Evolutionary conservation across 2,329 filamentous ascomycete genomes (phyloP), one percentile per base, ranked within the genome.

Genomic region (Aspergillus proliferans): DNA sequence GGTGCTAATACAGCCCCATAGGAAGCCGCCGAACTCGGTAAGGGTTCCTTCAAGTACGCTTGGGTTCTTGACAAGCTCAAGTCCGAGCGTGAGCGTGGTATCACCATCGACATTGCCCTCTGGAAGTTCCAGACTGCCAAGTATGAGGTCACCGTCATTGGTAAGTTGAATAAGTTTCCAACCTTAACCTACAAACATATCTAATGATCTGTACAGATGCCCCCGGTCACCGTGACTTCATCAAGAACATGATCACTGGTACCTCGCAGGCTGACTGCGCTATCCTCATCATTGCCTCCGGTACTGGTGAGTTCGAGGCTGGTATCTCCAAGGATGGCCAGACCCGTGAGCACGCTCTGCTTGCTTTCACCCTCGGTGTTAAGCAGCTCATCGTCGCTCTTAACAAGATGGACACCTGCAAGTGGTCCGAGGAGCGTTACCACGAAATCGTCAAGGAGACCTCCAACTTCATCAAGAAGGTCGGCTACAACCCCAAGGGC

Each of bases 211-310:
- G 57, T 43, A 8, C 63, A 87, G 88, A 98, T 73, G 93, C 93
- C 77, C 93, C 93, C 72, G 93, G 93, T 80, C 93, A 98, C 81
- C 92, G 93, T 93, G 93, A 98, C 76, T 98, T 97, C 85, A 97
- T 98, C 89, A 98, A 98, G 92, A 98, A 97, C 91, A 98, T 98
- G 93, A 98, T 98, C 79, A 97, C 93, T 87, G 93, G 93, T 91
- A 97, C 93, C 74, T 98, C 93, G 78, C 93, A 97, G 87, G 93
- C 93, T 70, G 93, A 98, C 75, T 97, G 93, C 81, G 93, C 93
- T 73, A 89, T 98, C 77, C 91, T 98, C 83, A 97, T 98, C 82
- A 98, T 98, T 80, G 93, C 92, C 70, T 90, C 93, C 72, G 93
- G 93, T 84, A 95, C 90, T 89, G 93, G 93, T 96, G 93, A 98